phyloP scores from a whole-genome alignment of 768 basidiomycete species.

The Tylopilus intermedius region DNA sequence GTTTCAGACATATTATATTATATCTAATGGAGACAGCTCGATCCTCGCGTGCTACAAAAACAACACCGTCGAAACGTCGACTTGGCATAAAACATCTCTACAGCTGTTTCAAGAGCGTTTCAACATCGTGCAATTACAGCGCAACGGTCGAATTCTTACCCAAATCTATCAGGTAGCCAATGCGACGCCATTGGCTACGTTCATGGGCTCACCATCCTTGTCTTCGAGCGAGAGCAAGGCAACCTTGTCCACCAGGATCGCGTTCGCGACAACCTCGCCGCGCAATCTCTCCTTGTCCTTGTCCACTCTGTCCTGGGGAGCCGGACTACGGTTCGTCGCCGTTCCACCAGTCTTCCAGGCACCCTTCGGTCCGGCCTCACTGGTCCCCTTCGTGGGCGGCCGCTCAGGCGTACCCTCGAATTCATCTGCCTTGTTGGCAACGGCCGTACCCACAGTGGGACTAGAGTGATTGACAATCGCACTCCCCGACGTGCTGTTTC shows the following conservation, averaged over 20 bases:
- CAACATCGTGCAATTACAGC: background rate
- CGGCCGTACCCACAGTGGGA: constrained; percentile 8
- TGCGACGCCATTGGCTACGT: constrained; percentile 16
- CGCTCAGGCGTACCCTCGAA: constrained; percentile 44
- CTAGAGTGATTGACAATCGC: constrained; percentile 37
- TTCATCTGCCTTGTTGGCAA: constrained; percentile 37
- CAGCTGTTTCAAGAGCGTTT: constrained; percentile 10
- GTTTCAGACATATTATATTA: constrained; percentile 33
- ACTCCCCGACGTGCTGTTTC: constrained; percentile 31
- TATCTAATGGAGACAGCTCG: constrained; percentile 25
- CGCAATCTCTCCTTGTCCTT: constrained; percentile 34
- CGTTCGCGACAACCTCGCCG: constrained; percentile 32
- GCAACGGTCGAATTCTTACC: constrained; percentile 11
- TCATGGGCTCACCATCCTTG: constrained; percentile 10
- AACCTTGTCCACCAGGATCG: constrained; percentile 36
- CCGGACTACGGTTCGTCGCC: constrained; percentile 13
- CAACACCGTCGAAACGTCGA: constrained; percentile 27
- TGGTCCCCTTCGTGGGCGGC: constrained; percentile 41
- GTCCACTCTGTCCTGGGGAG: constrained; percentile 20
- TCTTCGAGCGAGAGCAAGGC: constrained; percentile 36
- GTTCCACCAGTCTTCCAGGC: constrained; percentile 19
- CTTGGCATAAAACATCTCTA: constrained; percentile 18
- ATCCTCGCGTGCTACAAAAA: constrained; percentile 18
- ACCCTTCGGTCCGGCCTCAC: constrained; percentile 36
- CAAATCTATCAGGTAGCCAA: constrained; percentile 26